Percentiles rank a stretch among this genome's conserved stretches.
phyloP scores from a whole-genome alignment of 495 filamentous ascomycete species.

The Recurvomyces mirabilis region DNA sequence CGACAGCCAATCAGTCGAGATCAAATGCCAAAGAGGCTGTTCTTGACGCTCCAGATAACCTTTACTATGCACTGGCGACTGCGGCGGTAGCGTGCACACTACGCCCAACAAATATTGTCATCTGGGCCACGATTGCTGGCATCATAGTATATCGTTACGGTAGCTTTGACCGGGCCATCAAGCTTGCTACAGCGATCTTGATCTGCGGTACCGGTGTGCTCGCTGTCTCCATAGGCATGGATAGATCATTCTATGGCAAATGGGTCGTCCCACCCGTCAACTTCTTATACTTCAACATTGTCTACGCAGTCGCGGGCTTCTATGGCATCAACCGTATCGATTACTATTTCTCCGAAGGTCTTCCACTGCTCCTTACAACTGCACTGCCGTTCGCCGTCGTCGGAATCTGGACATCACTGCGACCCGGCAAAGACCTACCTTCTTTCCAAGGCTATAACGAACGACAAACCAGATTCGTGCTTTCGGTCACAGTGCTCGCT shows the following conservation, averaged over 20 bases:
- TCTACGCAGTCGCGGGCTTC: slow-evolving; percentile 73
- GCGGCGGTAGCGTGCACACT: slow-evolving; percentile 69
- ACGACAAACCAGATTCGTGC: background rate
- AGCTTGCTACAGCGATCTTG: slow-evolving; percentile 48
- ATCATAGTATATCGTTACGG: background rate
- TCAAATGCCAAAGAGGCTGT: too few species aligned
- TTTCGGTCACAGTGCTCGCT: slow-evolving; percentile 15
- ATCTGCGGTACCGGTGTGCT: slow-evolving; percentile 62
- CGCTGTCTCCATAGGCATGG: slow-evolving; percentile 50
- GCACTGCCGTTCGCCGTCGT: slow-evolving; percentile 61
- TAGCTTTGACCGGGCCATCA: slow-evolving; percentile 1
- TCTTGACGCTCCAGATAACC: background rate
- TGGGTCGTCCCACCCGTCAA: slow-evolving; percentile 87
- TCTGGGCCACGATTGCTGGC: slow-evolving; percentile 46
- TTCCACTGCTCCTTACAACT: slow-evolving; percentile 78
- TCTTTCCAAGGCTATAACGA: slow-evolving; percentile 1
- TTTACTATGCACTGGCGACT: slow-evolving; percentile 4
- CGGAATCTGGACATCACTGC: slow-evolving; percentile 48
- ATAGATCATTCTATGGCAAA: slow-evolving; percentile 69
- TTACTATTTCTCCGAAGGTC: slow-evolving; percentile 84
- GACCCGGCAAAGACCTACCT: background rate
- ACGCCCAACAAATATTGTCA: slow-evolving; percentile 77
- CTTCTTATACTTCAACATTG: slow-evolving; percentile 88
- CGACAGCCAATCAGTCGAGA: too few species aligned
- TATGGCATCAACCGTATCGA: slow-evolving; percentile 89